phyloP scores from a whole-genome alignment of 73 alveolate genomes.

The Paramecium primaurelia region DNA sequence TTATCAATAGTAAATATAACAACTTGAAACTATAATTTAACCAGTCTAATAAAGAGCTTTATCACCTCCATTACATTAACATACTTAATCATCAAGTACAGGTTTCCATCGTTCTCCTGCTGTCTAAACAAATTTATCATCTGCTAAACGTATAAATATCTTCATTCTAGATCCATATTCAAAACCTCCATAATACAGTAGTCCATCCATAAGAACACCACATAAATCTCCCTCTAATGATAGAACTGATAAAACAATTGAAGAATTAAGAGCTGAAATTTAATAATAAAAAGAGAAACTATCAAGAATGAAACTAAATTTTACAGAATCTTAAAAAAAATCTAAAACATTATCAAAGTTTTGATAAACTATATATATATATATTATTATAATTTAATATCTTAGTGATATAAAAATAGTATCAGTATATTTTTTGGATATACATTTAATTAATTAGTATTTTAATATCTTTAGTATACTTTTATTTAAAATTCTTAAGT shows the following conservation, averaged over 20 bases:
- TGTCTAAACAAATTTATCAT: neutral
- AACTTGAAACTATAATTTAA: neutral
- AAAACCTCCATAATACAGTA: neutral
- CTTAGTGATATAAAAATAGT: no score
- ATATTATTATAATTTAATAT: neutral
- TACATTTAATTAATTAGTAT: no score
- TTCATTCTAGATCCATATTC: neutral
- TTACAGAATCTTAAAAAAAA: conserved; percentile 48
- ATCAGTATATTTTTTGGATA: no score
- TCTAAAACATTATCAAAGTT: neutral
- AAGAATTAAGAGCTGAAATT: conserved; percentile 15
- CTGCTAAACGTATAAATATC: neutral
- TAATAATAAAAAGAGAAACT: neutral
- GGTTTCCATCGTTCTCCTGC: conserved; percentile 2
- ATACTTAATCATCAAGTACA: neutral
- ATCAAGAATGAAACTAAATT: conserved; percentile 29
- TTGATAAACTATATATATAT: neutral
- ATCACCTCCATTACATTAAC: neutral
- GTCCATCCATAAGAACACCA: conserved; percentile 32
- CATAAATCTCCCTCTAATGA: conserved; percentile 13
- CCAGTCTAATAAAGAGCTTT: conserved; percentile 3
- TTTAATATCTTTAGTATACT: no score
- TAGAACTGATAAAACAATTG: conserved; percentile 31
- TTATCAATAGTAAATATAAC: neutral
- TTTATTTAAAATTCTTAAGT: no score